Conservation (phyloP, 2,329 filamentous ascomycete genomes). For the Lachnellula hyalina region DNA sequence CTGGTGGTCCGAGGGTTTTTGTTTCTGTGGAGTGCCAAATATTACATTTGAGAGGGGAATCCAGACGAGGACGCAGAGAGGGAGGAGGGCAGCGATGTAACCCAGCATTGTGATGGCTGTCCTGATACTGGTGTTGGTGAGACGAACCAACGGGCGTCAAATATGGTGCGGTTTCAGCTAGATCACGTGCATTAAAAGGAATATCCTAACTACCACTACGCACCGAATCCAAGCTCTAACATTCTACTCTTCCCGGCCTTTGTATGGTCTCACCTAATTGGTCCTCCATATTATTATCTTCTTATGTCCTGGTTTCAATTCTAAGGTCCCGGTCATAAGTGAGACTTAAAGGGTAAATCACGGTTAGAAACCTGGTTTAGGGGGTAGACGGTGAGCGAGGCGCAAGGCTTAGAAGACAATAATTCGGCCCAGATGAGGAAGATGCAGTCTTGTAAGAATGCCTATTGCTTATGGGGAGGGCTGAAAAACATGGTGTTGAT, state of each 20-base stretch:
- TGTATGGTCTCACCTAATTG: neutral
- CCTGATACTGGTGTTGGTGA: neutral
- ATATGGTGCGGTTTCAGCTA: neutral
- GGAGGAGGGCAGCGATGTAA: slow-evolving; percentile 26
- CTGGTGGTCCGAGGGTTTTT: slow-evolving; percentile 1
- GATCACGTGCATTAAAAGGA: no score
- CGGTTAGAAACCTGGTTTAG: no score
- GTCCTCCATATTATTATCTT: neutral
- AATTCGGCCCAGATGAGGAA: neutral
- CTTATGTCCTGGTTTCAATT: neutral
- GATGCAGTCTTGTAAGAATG: neutral
- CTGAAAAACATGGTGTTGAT: neutral
- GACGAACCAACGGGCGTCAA: neutral
- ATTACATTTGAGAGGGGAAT: slow-evolving; percentile 23
- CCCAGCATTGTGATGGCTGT: slow-evolving; percentile 23
- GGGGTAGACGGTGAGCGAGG: no score
- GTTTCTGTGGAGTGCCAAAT: slow-evolving; percentile 11
- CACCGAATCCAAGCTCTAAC: neutral
- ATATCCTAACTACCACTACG: neutral
- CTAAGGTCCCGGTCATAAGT: neutral
- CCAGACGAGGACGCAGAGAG: slow-evolving; percentile 28
- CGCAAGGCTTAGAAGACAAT: neutral
- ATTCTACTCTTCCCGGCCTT: neutral
- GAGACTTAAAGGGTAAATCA: neutral
- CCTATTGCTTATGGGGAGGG: neutral